Conservation (phyloP, 2,329 filamentous ascomycete species). For the Aspergillus japonicus region DNA sequence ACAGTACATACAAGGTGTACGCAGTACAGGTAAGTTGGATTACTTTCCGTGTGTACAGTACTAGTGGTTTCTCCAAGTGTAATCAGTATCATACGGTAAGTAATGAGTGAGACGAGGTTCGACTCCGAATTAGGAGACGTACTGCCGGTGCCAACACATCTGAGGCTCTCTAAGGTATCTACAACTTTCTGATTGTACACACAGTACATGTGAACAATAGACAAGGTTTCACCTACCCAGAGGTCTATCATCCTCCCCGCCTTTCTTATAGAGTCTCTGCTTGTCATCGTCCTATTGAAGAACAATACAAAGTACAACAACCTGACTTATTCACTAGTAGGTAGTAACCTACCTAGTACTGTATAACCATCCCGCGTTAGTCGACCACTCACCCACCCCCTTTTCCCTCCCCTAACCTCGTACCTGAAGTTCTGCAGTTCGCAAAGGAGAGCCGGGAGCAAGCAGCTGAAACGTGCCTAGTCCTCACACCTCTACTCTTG, state of each 20-base stretch:
- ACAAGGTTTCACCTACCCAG: no score
- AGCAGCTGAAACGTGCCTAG: conserved; percentile 8
- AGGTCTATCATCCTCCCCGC: no score
- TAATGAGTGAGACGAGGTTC: not conserved
- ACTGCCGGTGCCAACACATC: not conserved
- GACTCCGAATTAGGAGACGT: not conserved
- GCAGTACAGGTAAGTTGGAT: no score
- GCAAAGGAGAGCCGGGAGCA: not conserved
- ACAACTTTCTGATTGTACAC: no score
- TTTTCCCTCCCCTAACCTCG: conserved; percentile 4
- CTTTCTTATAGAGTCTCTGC: no score
- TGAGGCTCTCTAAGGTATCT: no score
- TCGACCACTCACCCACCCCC: not conserved
- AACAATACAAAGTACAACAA: no score
- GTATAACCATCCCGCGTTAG: not conserved
- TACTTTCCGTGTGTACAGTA: not conserved
- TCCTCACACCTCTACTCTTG: not conserved
- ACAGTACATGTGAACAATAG: no score
- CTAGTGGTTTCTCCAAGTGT: not conserved
- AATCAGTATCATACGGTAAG: not conserved
- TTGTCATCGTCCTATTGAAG: no score
- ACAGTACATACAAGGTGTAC: not conserved
- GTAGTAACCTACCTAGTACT: no score
- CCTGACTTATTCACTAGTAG: no score
- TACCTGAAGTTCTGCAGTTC: conserved; percentile 1